These are phyloP conservation scores for Umbelopsis vinacea DNA, from an alignment of 192 early-diverging fungal genomes.

Conservation along the genomic window DNA sequence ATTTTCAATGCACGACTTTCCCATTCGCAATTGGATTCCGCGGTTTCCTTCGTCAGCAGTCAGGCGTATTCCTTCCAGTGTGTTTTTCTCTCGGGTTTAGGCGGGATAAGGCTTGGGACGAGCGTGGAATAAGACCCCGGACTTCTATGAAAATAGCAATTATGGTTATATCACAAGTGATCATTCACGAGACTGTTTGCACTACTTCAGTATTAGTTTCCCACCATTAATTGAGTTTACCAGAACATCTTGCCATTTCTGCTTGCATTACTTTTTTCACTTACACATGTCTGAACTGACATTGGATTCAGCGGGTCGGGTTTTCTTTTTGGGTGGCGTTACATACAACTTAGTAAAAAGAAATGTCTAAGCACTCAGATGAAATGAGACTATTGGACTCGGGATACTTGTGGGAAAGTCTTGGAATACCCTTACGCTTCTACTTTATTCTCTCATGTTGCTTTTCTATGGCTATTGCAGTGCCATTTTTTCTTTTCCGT, in stretches of 20 bases:
- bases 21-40: not conserved
- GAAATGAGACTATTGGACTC: too few relatives aligned
- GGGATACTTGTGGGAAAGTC: too few relatives aligned
- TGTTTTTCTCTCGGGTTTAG: not conserved
- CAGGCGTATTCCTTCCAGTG: not conserved
- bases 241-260: not conserved
- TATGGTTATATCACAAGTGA: not conserved
- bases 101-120: not conserved
- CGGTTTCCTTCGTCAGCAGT: not conserved
- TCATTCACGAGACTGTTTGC: not conserved
- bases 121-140: not conserved
- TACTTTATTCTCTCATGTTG: too few relatives aligned
- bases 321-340: too few relatives aligned
- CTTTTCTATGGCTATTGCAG: too few relatives aligned
- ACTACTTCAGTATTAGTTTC: not conserved
- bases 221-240: not conserved
- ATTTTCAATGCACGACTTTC: not conserved
- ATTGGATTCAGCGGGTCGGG: not conserved
- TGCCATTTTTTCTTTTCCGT: too few relatives aligned
- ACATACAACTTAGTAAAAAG: too few relatives aligned
- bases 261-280: not conserved
- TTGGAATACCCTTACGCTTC: too few relatives aligned
- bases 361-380: too few relatives aligned
- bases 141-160: not conserved
- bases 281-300: conserved; percentile 4